Conservation (phyloP, 75 land plant genomes). For the Picea sitchensis region DNA sequence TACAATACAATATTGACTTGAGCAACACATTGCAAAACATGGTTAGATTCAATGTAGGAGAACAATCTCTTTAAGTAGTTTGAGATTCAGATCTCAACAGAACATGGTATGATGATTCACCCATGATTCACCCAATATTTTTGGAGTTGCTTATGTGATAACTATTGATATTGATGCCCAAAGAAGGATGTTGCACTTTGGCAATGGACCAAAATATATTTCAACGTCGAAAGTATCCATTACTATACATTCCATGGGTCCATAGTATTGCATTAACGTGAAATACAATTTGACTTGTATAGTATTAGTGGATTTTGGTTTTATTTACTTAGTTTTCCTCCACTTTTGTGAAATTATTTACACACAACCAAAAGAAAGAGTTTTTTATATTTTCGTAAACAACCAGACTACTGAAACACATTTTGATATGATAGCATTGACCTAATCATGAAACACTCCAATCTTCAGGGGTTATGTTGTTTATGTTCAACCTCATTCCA, state of each 20-base stretch:
- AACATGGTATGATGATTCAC: slow-evolving; percentile 52
- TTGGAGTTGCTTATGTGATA: slow-evolving; percentile 45
- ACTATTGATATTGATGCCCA: slow-evolving; percentile 3
- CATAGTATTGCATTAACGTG: slow-evolving; percentile 56
- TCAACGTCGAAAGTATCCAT: slow-evolving; percentile 35
- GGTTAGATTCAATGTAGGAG: slow-evolving; percentile 76
- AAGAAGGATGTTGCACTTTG: background rate
- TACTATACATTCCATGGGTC: slow-evolving; percentile 15
- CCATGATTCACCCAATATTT: slow-evolving; percentile 19
- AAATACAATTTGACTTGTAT: slow-evolving; percentile 70
- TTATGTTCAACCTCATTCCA: slow-evolving; percentile 15
- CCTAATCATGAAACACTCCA: slow-evolving; percentile 11
- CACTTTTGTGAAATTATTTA: slow-evolving; percentile 71
- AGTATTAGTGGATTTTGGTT: slow-evolving; percentile 55
- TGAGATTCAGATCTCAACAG: slow-evolving; percentile 61
- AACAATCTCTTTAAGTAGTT: slow-evolving; percentile 34
- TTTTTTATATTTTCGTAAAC: slow-evolving; percentile 66
- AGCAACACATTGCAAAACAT: background rate
- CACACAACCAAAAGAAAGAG: slow-evolving; percentile 40
- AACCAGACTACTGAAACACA: slow-evolving; percentile 48
- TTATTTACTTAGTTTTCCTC: slow-evolving; percentile 65
- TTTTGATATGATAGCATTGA: too few species aligned
- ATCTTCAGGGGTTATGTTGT: slow-evolving; percentile 43
- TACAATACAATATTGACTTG: slow-evolving; percentile 11
- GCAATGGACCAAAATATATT: slow-evolving; percentile 33